phyloP scores from a whole-genome alignment of 208 protist species.

The Trypanosoma scelopori region DNA sequence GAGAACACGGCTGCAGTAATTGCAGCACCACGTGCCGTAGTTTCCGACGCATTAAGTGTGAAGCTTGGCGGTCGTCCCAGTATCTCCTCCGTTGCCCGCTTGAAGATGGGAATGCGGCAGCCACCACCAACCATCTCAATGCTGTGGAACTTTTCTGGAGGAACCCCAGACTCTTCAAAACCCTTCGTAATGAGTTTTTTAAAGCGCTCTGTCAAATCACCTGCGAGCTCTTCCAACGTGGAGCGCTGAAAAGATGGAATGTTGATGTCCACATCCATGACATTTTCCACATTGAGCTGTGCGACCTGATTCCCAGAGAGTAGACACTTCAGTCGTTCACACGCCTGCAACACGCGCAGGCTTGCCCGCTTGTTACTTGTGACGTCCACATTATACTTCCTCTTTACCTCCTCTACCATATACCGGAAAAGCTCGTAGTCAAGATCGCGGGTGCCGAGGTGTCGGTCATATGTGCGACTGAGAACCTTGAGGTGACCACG shows the following conservation, averaged over 20 bases:
- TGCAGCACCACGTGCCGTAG: conserved; percentile 79
- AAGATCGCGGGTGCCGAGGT: conserved; percentile 84
- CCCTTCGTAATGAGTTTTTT: conserved; percentile 53
- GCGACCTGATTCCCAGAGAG: conserved; percentile 86
- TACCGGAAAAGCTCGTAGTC: conserved; percentile 83
- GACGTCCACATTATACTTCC: conserved; percentile 90
- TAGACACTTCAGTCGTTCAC: conserved; percentile 90
- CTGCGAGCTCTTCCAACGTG: conserved; percentile 69
- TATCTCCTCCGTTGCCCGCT: conserved; percentile 64
- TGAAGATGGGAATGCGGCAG: conserved; percentile 88
- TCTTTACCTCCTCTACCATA: conserved; percentile 72
- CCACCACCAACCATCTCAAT: conserved; percentile 93
- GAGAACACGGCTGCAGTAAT: conserved; percentile 89
- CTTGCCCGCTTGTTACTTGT: conserved; percentile 75
- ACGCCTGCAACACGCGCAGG: conserved; percentile 80
- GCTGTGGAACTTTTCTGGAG: conserved; percentile 56
- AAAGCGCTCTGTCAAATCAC: conserved; percentile 49
- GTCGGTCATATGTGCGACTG: conserved; percentile 69
- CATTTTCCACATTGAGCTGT: conserved; percentile 86
- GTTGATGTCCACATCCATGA: conserved; percentile 92
- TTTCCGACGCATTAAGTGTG: conserved; percentile 90
- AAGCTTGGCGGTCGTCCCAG: conserved; percentile 66
- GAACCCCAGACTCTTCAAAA: conserved; percentile 51
- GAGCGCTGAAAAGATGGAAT: conserved; percentile 77
- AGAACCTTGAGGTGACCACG: conserved; percentile 81